Conservation (phyloP, 176 grass and related monocot genomes). For the Cenchrus purpureus region DNA sequence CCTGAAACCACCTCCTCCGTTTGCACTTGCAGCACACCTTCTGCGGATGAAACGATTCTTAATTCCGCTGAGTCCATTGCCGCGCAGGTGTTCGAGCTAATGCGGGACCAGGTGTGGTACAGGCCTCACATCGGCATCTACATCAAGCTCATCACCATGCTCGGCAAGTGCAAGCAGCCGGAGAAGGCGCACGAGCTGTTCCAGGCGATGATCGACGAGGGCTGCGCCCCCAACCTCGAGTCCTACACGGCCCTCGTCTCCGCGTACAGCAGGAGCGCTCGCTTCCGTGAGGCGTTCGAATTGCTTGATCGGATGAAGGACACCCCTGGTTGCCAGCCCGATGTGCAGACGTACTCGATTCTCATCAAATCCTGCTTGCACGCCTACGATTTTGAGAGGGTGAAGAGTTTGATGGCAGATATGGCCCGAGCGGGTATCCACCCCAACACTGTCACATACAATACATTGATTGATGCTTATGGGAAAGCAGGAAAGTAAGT, state of each 20-base stretch:
- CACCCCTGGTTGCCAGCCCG: slow-evolving; percentile 66
- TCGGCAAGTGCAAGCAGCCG: slow-evolving; percentile 92
- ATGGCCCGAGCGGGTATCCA: slow-evolving; percentile 55
- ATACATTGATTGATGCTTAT: slow-evolving; percentile 89
- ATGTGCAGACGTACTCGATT: slow-evolving; percentile 91
- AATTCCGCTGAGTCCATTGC: background rate
- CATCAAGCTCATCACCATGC: slow-evolving; percentile 94
- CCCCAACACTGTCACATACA: slow-evolving; percentile 89
- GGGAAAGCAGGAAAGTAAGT: slow-evolving; percentile 87
- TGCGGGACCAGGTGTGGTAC: slow-evolving; percentile 94
- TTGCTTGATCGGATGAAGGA: slow-evolving; percentile 84
- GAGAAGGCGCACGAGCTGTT: slow-evolving; percentile 83
- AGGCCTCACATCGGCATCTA: slow-evolving; percentile 77
- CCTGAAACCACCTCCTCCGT: background rate
- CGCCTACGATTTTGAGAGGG: slow-evolving; percentile 81
- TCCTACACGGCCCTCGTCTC: slow-evolving; percentile 85
- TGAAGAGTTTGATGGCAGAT: slow-evolving; percentile 64
- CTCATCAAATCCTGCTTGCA: slow-evolving; percentile 94
- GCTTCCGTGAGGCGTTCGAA: slow-evolving; percentile 65
- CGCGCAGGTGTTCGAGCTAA: slow-evolving; percentile 84
- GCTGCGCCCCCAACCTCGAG: slow-evolving; percentile 77
- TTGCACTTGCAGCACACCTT: no score
- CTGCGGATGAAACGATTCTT: background rate
- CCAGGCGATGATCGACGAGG: slow-evolving; percentile 84
- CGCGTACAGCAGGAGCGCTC: slow-evolving; percentile 84